Base-by-base conservation (phyloP, 371 early-diverging fungal species). In the Mucor circinelloides region DNA sequence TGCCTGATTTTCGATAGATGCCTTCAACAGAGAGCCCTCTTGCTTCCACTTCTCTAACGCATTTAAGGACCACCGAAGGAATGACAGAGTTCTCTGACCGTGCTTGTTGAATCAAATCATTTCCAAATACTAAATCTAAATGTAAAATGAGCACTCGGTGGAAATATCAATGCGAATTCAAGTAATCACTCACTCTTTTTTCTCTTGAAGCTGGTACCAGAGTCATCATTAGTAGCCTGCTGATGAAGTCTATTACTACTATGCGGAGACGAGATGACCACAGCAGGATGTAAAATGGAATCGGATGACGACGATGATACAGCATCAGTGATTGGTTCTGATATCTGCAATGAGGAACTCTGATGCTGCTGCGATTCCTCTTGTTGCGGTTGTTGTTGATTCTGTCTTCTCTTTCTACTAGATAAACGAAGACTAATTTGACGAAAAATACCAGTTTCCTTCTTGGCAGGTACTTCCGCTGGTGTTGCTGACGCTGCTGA, bases 1-100 rank as follows among this genome's bases (percentile, higher is more conserved):
- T 92, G 2, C 96, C 97, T 0, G 94, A 93, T 69, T 94, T 94
- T 60, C 97, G 89, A 70, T 97, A 97, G 21, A 97, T 92, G 21
- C 97, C 97, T 80, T 79, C 80, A 34, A 52, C 56, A 17, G 31
- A 23, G 21, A 67, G 44, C 7, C 64, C 72, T 62, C 72, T 55
- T 6, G 58, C 55, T 44, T 72, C 72, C 5, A 72, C 60, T 54
- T 72, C 65, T 58, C 63, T 28, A 7, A 72, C 42, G 25, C 72
- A 72, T 32, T 61, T 60, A 21, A 62, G 28, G 2, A 72, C 38
- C 12, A 72, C 23, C 3, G 32, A 58, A 19, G 72, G 72, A 19
- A 72, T 65, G 8, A 27, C 13, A 19, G 58, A 38, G 12, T 61
- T 64, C 58, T 72, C 72, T 13, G 52, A 48, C 23, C 54, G 56